These are phyloP conservation scores for Athelia psychrophila DNA, from an alignment of 1,284 basidiomycete genomes.

Conservation along the genomic window DNA sequence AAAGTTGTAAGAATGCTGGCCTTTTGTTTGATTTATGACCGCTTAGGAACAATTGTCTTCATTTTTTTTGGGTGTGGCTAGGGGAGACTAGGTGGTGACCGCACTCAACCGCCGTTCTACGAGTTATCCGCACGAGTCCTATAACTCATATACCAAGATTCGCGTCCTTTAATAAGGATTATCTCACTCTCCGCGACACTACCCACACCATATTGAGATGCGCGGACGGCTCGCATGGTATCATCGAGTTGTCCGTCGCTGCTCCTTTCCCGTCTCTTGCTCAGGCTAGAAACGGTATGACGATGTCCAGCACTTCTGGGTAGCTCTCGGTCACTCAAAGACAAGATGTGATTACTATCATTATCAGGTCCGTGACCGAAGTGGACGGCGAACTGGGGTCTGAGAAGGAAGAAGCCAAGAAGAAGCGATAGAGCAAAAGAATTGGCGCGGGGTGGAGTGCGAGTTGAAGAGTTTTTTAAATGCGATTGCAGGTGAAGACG, in stretches of 20 bases:
- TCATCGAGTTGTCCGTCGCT: constrained; percentile 54
- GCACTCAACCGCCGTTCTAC: constrained; percentile 64
- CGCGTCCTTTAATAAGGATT: constrained; percentile 65
- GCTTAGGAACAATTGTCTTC: too few species aligned
- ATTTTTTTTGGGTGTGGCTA: too few species aligned
- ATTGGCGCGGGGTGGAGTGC: constrained; percentile 47
- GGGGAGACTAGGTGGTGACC: constrained; percentile 24
- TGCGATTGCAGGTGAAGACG: constrained; percentile 44
- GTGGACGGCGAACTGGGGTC: constrained; percentile 39
- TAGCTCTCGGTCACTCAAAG: constrained; percentile 46
- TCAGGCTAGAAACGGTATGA: constrained; percentile 37
- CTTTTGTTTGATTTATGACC: constrained; percentile 1
- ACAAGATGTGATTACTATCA: constrained; percentile 29
- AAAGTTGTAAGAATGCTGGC: constrained; percentile 53
- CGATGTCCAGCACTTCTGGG: constrained; percentile 60
- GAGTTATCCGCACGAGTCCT: constrained; percentile 53
- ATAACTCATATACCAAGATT: constrained; percentile 58
- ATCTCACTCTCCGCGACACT: constrained; percentile 76
- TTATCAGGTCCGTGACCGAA: constrained; percentile 40
- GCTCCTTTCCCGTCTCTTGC: constrained; percentile 45
- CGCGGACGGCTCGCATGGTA: constrained; percentile 55
- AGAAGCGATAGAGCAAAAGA: constrained; percentile 45
- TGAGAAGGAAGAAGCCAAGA: constrained; percentile 47
- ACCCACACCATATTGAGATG: constrained; percentile 53
- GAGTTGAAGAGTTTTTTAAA: constrained; percentile 65